phyloP scores from a whole-genome alignment of 192 early-diverging fungal species.

The Phycomyces nitens region DNA sequence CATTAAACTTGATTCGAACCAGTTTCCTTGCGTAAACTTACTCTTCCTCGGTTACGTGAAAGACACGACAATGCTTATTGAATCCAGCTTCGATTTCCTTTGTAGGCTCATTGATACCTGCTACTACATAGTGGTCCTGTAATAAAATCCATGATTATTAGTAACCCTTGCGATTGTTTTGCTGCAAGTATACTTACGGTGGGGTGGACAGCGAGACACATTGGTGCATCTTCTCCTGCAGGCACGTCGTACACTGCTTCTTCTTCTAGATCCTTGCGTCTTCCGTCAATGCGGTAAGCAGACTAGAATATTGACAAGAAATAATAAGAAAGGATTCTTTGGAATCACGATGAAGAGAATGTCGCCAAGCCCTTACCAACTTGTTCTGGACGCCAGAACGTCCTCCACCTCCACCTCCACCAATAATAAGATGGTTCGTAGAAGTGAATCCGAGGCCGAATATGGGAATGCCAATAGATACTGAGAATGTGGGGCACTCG shows the following conservation, averaged over 20 bases:
- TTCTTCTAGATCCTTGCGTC: conserved; percentile 30
- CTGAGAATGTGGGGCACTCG: conserved; percentile 36
- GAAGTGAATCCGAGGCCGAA: conserved; percentile 56
- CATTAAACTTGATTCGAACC: not conserved
- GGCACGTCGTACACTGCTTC: conserved; percentile 26
- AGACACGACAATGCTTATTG: conserved; percentile 79
- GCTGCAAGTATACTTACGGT: conserved; percentile 43
- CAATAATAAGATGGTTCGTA: conserved; percentile 60
- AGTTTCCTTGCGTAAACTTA: not conserved
- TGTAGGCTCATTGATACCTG: conserved; percentile 68
- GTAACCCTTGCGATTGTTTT: too few relatives aligned
- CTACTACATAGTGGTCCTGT: conserved; percentile 56
- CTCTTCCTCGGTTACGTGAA: conserved; percentile 50
- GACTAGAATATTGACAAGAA: conserved; percentile 32
- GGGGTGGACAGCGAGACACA: conserved; percentile 77
- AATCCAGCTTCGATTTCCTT: conserved; percentile 62
- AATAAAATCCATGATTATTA: too few relatives aligned
- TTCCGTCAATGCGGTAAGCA: conserved; percentile 49
- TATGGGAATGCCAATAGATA: conserved; percentile 57
- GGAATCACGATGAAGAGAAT: not conserved
- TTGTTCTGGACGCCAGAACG: conserved; percentile 86
- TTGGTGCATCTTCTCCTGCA: conserved; percentile 79
- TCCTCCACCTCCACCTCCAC: conserved; percentile 84
- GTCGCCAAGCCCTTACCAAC: conserved; percentile 52
- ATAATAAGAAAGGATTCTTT: not conserved